Conservation (phyloP, 306 rosid species). For the Castanea mollissima region DNA sequence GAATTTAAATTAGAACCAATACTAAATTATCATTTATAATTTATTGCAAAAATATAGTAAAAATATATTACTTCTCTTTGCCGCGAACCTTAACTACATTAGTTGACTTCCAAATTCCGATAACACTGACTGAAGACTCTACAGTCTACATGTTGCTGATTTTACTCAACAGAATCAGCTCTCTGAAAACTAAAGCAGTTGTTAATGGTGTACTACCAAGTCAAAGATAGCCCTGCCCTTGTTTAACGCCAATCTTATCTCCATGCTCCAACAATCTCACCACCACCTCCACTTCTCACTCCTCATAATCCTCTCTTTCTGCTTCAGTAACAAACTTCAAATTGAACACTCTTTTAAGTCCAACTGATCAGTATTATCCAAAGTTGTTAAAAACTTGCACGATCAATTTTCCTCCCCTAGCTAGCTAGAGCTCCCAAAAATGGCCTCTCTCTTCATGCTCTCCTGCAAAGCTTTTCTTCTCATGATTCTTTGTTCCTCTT, state of each 20-base stretch:
- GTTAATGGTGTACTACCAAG: slow-evolving; percentile 25
- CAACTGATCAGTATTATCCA: background rate
- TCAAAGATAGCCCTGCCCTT: slow-evolving; percentile 30
- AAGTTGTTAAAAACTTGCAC: background rate
- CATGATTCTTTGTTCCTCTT: slow-evolving; percentile 27
- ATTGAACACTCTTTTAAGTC: slow-evolving; percentile 29
- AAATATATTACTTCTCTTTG: fast-evolving
- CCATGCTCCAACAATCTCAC: slow-evolving; percentile 3
- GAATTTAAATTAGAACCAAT: fast-evolving
- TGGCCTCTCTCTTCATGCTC: slow-evolving; percentile 28
- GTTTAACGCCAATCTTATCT: slow-evolving; percentile 1
- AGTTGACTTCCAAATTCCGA: too few relatives aligned
- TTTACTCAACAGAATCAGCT: slow-evolving; percentile 13
- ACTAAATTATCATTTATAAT: fast-evolving
- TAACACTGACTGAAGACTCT: too few relatives aligned
- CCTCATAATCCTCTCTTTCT: slow-evolving; percentile 39
- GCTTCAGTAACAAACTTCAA: slow-evolving; percentile 36
- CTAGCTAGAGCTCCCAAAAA: slow-evolving; percentile 40
- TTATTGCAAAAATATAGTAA: fast-evolving
- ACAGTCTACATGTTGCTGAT: too few relatives aligned
- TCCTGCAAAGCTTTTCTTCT: slow-evolving; percentile 24
- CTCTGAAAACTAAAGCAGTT: too few relatives aligned
- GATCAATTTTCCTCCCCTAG: background rate
- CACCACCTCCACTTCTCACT: slow-evolving; percentile 45
- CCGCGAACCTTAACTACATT: fast-evolving